Evolutionary conservation across 495 filamentous ascomycete genomes (phyloP), one percentile per base, ranked within the genome.

Genomic region (Penicillium goetzii): DNA sequence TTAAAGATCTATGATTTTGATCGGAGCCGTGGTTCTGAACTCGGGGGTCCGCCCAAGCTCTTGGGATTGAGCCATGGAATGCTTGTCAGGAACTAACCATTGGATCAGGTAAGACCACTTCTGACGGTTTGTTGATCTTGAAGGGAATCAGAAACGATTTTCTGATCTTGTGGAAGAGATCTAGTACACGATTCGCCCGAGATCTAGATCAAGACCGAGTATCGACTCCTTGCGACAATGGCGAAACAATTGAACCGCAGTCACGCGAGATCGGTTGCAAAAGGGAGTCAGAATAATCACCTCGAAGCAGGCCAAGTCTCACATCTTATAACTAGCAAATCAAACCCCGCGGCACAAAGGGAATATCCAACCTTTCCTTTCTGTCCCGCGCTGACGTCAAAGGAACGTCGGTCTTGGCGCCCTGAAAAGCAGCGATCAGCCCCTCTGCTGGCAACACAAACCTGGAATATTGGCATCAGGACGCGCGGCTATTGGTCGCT

Each of bases 331-430:
- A 50, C 26, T 9, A 25, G 47, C 25, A 59, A 51, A 53, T 3
- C 45, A 47, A 47, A 14, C 32, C 32, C 41, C 63, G 32, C 56
- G 54, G 40, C 25, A 8, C 28, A 45, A 56, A 56, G 38, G 36
- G 28, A 40, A 56, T 33, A n/a, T 43, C 47, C 56, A 53, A 62
- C 59, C 56, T 62, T 56, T 51, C 56, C 28, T 61, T 10, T 25
- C n/a, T 47, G 36, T 68, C 67, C 67, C 63, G 60, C 63, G 60
- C 63, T 73, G 71, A 75, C 71, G 71, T 75, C 71, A 75, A 72
- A 19, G 34, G 30, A 63, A 67, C 68, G 71, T 70, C 68, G 59
- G 34, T 30, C 65, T 70, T 60, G 61, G 62, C 65, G 26, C 30
- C 56, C 32, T 49, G 54, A 65, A 63, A 17, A 65, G 68, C 43